Evolutionary conservation across 2,329 filamentous ascomycete genomes (phyloP), one percentile per base, ranked within the genome.

Genomic region (Penicillium sp.): DNA sequence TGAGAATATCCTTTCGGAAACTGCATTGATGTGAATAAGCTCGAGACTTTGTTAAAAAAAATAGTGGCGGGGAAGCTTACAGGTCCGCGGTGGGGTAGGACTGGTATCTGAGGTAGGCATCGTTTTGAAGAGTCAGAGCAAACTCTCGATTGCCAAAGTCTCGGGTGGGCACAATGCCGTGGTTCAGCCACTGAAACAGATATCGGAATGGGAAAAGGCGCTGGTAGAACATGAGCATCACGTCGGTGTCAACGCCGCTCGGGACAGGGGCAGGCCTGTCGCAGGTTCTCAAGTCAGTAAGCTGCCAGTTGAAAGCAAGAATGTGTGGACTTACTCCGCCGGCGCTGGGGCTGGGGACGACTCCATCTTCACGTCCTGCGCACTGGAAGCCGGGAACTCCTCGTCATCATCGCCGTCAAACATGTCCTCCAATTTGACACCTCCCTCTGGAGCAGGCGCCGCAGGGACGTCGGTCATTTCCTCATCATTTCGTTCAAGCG

Each of bases 111-210:
- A 96, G 81, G 71, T 96, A 96, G 36, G 88, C 89, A 62, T 96
- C 92, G 67, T 92, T 95, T 53, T 88, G 86, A n/a, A 97, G 81
- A 1, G 92, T 96, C 68, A 97, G 92, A 16, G 94, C 92, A 69
- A 99, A 97, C 72, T 99, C 94, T 67, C 94, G 88, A 70, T 97
- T 89, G 25, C 81, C 85, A 75, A 97, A 97, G 73, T 97, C 92
- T 59, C 86, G 87, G 4, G 88, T 87, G 0, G 94, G 92, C 6
- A 85, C 85, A 6, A 90, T 87, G 48, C 89, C 90, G 73, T 97
- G 94, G 69, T 97, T 99, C 43, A 99, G 83, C 94, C 94, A 99
- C 71, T 96, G 92, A 74, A 96, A 99, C 18, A 97, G 84, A 55
- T 90, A 88, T 53, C 92, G 85, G 80, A 95, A 99, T 4, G 94